Evolutionary conservation across 2,329 filamentous ascomycete species (phyloP).

Genomic region (Cladosporium colombiae): DNA sequence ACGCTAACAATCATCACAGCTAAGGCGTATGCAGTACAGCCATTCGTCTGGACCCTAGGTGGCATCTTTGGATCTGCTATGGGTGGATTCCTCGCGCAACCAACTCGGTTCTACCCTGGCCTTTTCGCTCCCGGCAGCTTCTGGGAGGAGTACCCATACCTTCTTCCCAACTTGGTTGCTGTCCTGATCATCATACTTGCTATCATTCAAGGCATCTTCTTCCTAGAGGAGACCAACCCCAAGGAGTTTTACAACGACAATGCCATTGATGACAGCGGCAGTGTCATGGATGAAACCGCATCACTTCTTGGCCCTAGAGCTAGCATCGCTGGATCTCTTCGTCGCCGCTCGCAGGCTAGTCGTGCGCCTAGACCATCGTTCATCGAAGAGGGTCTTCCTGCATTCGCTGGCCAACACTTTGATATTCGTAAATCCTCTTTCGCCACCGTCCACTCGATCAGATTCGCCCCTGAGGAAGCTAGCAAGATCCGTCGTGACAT

Average conservation of each 20-base stretch:
- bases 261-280: constrained; percentile 30
- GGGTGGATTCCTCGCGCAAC: constrained; percentile 79
- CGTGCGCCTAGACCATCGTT: constrained; percentile 34
- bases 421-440: constrained; percentile 22
- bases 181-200: constrained; percentile 72
- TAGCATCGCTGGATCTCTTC: constrained; percentile 70
- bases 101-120: constrained; percentile 69
- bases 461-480: constrained; percentile 43
- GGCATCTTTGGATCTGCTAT: constrained; percentile 85
- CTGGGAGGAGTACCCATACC: constrained; percentile 76
- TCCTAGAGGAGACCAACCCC: constrained; percentile 84
- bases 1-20: constrained; percentile 50
- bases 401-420: constrained; percentile 19
- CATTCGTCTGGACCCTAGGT: constrained; percentile 86
- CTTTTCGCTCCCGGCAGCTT: constrained; percentile 67
- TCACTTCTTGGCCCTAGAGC: constrained; percentile 47
- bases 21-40: constrained; percentile 83
- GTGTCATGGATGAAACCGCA: constrained; percentile 21
- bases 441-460: constrained; percentile 22
- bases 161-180: constrained; percentile 84
- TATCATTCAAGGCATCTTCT: constrained; percentile 72
- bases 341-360: constrained; percentile 66
- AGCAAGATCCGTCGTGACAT: constrained; percentile 53
- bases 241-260: constrained; percentile 56
- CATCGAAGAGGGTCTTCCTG: constrained; percentile 46